A percentile compares a stretch with the other conserved stretches of the same genome.
Conservation (phyloP, 306 rosid species). For the Cucurbita maxima region DNA sequence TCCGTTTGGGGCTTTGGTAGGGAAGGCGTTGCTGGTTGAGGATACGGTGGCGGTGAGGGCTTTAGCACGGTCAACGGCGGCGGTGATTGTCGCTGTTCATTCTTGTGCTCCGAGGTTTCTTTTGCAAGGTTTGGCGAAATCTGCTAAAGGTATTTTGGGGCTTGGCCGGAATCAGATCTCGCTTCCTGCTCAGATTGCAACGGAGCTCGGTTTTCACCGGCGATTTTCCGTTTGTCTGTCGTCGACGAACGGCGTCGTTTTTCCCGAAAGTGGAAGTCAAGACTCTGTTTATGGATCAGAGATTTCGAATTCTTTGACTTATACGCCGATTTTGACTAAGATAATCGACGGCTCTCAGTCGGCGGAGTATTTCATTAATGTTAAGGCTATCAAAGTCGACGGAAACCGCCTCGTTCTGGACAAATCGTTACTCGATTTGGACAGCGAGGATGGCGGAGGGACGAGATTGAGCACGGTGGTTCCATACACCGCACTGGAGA, state of each 20-base stretch:
- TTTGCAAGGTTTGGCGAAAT: constrained; percentile 33
- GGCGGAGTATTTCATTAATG: constrained; percentile 35
- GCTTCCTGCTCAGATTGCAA: constrained; percentile 44
- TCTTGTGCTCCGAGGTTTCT: constrained; percentile 33
- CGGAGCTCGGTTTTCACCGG: constrained; percentile 12
- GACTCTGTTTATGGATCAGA: constrained; percentile 15
- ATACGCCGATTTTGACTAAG: constrained; percentile 40
- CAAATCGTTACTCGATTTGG: constrained; percentile 1
- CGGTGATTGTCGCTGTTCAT: constrained; percentile 10
- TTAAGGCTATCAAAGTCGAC: constrained; percentile 39
- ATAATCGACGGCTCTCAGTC: constrained; percentile 13
- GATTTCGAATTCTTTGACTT: constrained; percentile 33
- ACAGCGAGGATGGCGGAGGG: constrained; percentile 7
- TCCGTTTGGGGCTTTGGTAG: constrained; percentile 13
- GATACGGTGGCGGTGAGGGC: constrained; percentile 22
- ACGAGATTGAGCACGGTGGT: constrained; percentile 43
- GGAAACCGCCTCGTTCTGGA: constrained; percentile 36
- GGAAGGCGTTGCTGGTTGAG: constrained; percentile 25
- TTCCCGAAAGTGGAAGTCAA: constrained; percentile 9
- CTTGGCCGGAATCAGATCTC: constrained; percentile 43
- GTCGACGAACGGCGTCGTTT: constrained; percentile 37
- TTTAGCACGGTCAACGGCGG: constrained; percentile 3
- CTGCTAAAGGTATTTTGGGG: constrained; percentile 45
- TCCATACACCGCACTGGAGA: constrained; percentile 43
- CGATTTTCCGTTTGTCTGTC: constrained; percentile 48